Evolutionary conservation across 2,329 filamentous ascomycete genomes (phyloP), one percentile per base, ranked within the genome.

Genomic region (Clarireedia monteithiana): DNA sequence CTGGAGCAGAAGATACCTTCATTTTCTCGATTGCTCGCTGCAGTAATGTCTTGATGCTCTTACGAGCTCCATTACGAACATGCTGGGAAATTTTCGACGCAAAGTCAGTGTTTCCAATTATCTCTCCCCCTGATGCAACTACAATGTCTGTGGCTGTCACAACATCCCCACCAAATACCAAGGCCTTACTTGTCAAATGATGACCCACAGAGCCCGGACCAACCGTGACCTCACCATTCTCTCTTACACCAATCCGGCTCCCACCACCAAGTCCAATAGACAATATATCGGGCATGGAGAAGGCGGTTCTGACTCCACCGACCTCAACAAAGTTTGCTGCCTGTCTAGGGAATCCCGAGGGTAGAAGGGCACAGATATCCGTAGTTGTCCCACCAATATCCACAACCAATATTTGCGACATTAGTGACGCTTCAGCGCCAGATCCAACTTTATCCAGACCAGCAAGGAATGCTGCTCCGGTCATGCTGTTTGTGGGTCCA

Each of bases 401-500:
- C 3, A 34, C 30, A 34, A 34, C 9, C 10, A 34, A 34, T 34
- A 34, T 12, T 34, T 34, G 30, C 10, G 30, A 34, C 9, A 3
- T 34, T 12, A 4, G 10, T 34, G 30, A 34, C 30, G 30, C 30
- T 14, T 80, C 2, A 82, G 73, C 0, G 82, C 79, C 47, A 82
- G 64, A n/a, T 49, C 50, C 65, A 27, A 70, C 68, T 20, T 64
- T 61, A n/a, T 70, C 59, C 3, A 66, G 65, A 40, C 74, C 70
- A 0, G 74, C 71, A 0, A 86, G 68, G 53, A 83, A 86, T 0
- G 81, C 82, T 2, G 81, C 81, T 0, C 81, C 81, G 46, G 77
- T 74, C 75, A 83, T 81, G 51, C 77, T 81, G 64, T 85, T 85
- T 0, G 82, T 84, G 2, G 81, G 79, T 0, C 82, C 82, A 45